phyloP scores from a whole-genome alignment of 2,329 filamentous ascomycete genomes.

The Leptosphaerulina australis region DNA sequence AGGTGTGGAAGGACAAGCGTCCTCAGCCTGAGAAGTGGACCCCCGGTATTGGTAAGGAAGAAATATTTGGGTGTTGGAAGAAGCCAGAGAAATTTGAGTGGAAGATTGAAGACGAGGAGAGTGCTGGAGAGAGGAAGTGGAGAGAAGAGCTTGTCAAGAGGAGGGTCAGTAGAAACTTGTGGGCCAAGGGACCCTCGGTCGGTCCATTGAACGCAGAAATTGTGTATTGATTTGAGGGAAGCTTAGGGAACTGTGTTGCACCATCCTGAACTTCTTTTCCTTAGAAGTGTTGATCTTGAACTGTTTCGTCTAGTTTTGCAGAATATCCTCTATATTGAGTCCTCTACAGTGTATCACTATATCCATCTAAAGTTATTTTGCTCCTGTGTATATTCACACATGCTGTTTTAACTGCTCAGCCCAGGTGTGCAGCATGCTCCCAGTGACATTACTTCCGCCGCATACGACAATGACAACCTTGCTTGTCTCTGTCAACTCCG shows the following conservation, averaged over 20 bases:
- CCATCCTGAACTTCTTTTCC: too few relatives aligned
- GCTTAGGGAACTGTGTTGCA: too few relatives aligned
- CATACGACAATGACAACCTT: constrained; percentile 86
- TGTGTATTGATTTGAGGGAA: neutral
- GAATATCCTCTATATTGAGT: neutral
- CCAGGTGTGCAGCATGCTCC: constrained; percentile 36
- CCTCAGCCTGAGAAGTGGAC: constrained; percentile 29
- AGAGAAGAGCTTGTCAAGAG: constrained; percentile 27
- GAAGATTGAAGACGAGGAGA: constrained; percentile 26
- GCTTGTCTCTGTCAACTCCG: constrained; percentile 61
- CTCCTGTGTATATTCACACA: neutral
- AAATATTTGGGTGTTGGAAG: constrained; percentile 26
- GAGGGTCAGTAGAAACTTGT: constrained; percentile 24
- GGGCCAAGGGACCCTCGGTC: constrained; percentile 3
- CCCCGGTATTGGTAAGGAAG: constrained; percentile 22
- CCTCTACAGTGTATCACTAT: too few relatives aligned
- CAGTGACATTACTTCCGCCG: constrained; percentile 62
- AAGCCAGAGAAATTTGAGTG: constrained; percentile 26
- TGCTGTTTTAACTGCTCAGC: constrained; percentile 4
- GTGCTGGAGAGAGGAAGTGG: constrained; percentile 17
- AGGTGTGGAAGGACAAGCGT: constrained; percentile 23
- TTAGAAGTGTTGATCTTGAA: too few relatives aligned
- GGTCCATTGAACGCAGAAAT: constrained; percentile 3
- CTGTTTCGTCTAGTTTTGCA: too few relatives aligned
- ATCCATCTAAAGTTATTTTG: neutral